Conservation (phyloP, 768 basidiomycete species). For the Rossbeevera mucosa region DNA sequence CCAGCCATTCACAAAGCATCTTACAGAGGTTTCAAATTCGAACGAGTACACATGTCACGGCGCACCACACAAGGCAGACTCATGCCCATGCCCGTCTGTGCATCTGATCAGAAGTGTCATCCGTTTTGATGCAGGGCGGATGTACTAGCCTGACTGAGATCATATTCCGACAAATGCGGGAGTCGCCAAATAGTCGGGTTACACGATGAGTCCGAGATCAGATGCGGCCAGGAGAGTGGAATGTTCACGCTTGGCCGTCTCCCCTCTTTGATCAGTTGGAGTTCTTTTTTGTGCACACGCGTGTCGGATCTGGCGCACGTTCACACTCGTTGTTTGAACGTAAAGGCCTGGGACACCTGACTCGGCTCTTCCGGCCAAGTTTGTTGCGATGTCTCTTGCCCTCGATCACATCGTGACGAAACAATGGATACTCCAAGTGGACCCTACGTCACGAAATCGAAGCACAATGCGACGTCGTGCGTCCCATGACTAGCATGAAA, state of each 20-base stretch:
- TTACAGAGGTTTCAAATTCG: neutral
- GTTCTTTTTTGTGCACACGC: neutral
- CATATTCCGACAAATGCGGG: neutral
- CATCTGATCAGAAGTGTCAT: neutral
- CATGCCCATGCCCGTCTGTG: neutral
- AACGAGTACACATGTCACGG: neutral
- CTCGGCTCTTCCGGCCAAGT: neutral
- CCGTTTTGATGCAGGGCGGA: neutral
- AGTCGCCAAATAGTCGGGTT: neutral
- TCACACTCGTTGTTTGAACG: neutral
- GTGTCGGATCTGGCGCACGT: neutral
- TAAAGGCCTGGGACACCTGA: neutral
- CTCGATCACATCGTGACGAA: neutral
- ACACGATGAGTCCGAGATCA: constrained; percentile 1
- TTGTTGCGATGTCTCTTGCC: neutral
- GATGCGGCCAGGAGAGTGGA: constrained; percentile 2
- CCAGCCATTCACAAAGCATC: neutral
- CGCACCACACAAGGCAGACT: neutral
- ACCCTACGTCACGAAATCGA: neutral
- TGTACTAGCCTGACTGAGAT: neutral
- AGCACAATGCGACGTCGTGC: neutral
- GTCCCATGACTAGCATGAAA: neutral
- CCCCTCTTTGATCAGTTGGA: neutral
- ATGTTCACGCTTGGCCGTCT: neutral
- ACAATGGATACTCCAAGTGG: neutral